Conservation (phyloP, 257 asterid genomes). For the Anisodus acutangulus region DNA sequence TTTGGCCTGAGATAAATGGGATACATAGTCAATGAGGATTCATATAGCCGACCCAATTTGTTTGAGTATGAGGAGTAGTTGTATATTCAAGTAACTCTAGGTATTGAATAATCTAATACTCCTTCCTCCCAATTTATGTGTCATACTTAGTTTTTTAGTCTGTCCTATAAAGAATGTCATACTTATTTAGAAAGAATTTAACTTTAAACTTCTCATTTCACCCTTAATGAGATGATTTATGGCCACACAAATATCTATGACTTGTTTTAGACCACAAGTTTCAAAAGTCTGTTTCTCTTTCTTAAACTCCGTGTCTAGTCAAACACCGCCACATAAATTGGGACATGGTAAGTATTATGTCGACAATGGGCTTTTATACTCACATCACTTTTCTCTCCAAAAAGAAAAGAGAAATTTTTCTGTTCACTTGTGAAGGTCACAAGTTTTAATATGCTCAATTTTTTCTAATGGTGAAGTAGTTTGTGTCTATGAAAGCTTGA, state of each 20-base stretch:
- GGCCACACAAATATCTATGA: not conserved
- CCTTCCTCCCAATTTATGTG: not conserved
- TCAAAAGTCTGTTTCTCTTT: not conserved
- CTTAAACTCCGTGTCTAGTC: not conserved
- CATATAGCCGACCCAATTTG: not conserved
- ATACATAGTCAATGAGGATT: not conserved
- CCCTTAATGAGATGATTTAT: not conserved
- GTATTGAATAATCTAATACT: not conserved
- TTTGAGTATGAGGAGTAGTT: not conserved
- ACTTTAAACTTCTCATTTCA: not conserved
- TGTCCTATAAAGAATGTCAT: not conserved
- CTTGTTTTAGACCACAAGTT: not conserved
- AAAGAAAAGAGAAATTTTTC: not conserved
- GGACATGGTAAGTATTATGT: not conserved
- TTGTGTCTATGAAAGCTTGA: not conserved
- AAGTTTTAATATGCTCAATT: conserved; percentile 8
- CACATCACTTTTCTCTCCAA: not conserved
- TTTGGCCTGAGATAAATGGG: no score
- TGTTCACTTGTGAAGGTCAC: not conserved
- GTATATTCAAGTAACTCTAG: conserved; percentile 12
- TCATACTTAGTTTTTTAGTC: not conserved
- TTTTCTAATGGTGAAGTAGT: conserved; percentile 4
- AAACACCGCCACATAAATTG: not conserved
- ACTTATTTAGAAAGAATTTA: not conserved
- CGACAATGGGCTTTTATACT: not conserved